Percentiles rank a stretch among this genome's conserved stretches.
Conservation (phyloP, 83 land plant genomes). For the Diphasiastrum complanatum region DNA sequence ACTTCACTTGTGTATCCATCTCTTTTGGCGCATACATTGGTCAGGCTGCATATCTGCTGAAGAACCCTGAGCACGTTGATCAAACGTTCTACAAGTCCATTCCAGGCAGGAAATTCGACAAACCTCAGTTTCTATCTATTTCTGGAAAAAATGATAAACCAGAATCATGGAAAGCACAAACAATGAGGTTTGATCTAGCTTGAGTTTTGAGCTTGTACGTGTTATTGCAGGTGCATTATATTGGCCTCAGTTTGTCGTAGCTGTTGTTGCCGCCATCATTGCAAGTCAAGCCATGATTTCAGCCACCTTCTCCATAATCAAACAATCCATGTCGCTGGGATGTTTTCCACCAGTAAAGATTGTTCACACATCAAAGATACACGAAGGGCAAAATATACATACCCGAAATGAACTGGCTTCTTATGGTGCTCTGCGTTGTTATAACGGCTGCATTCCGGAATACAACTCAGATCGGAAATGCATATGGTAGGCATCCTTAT, state of each 20-base stretch:
- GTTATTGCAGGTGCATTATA: no score
- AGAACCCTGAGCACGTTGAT: background rate
- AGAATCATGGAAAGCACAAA: no score
- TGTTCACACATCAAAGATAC: conserved; percentile 47
- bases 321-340: conserved; percentile 44
- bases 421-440: conserved; percentile 52
- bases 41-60: background rate
- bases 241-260: no score
- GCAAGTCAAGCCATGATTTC: conserved; percentile 57
- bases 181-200: no score
- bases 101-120: no score
- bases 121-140: no score
- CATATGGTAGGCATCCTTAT: conserved; percentile 37
- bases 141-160: no score
- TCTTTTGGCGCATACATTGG: background rate
- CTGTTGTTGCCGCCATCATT: no score
- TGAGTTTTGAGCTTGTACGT: no score
- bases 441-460: conserved; percentile 51
- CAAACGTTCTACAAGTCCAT: background rate
- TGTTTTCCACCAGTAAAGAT: conserved; percentile 66
- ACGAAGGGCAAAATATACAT: conserved; percentile 58
- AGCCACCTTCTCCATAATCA: conserved; percentile 50
- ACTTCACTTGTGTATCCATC: background rate
- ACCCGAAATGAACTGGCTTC: conserved; percentile 61
- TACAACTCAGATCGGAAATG: conserved; percentile 52